Conservation (phyloP, 169 alveolate species). For the Sarcocystis neurona region DNA sequence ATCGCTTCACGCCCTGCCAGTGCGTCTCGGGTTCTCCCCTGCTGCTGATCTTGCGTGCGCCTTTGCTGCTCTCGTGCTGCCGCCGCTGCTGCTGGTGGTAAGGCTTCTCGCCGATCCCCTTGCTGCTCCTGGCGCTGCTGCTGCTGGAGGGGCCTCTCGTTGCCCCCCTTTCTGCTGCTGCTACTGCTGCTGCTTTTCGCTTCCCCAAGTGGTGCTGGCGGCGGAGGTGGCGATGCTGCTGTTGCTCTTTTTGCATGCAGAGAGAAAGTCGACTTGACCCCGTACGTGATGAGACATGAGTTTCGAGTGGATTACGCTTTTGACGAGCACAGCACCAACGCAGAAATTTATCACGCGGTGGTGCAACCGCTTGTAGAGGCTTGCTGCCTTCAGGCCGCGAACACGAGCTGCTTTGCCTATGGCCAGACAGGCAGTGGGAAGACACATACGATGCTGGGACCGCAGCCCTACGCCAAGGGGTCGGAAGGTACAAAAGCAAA, state of each 20-base stretch:
- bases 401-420: slow-evolving; percentile 84
- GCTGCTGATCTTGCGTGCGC: too few species aligned
- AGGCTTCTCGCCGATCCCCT: background rate
- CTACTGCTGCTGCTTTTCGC: background rate
- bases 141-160: background rate
- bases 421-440: slow-evolving; percentile 86
- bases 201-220: too few species aligned
- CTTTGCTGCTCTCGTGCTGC: too few species aligned
- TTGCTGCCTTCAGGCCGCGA: slow-evolving; percentile 71
- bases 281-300: slow-evolving; percentile 81
- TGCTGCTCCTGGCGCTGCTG: background rate
- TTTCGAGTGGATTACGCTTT: slow-evolving; percentile 83
- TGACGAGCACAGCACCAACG: slow-evolving; percentile 75
- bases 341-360: slow-evolving; percentile 69
- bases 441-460: slow-evolving; percentile 87
- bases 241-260: slow-evolving; percentile 23
- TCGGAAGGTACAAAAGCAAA: background rate
- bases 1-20: too few species aligned
- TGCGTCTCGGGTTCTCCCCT: too few species aligned
- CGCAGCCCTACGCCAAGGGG: slow-evolving; percentile 40
- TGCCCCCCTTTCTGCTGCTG: background rate
- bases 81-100: too few species aligned
- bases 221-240: slow-evolving; percentile 10
- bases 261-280: slow-evolving; percentile 62
- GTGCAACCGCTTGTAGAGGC: slow-evolving; percentile 77